phyloP scores from a whole-genome alignment of 1,284 basidiomycete species.

The Leccinum ponderosum region DNA sequence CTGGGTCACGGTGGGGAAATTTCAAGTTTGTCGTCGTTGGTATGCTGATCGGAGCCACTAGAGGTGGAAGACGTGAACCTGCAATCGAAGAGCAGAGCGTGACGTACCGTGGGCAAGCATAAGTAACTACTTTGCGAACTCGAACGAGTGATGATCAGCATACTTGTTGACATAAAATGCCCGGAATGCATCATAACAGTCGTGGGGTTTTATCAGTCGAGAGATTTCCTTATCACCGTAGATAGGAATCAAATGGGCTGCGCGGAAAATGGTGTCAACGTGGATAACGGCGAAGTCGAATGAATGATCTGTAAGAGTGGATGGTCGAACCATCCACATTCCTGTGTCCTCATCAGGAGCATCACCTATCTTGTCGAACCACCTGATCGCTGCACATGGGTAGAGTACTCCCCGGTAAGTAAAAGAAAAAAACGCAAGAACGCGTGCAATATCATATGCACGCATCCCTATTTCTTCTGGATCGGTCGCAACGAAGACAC shows the following conservation, averaged over 20 bases:
- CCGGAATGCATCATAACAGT: not conserved
- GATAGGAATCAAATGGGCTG: not conserved
- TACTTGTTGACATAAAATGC: not conserved
- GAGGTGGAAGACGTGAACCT: slow-evolving; percentile 6
- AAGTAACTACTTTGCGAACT: not conserved
- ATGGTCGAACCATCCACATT: not conserved
- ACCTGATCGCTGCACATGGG: not conserved
- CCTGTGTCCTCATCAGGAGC: not conserved
- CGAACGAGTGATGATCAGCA: not conserved
- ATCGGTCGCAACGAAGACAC: not conserved
- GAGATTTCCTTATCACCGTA: not conserved
- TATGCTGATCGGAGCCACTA: slow-evolving; percentile 21
- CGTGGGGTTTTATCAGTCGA: not conserved
- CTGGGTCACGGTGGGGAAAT: slow-evolving; percentile 15
- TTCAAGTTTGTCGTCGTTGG: slow-evolving; percentile 21
- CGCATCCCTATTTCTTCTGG: not conserved
- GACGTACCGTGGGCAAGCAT: not conserved
- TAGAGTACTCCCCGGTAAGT: not conserved
- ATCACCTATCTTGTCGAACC: not conserved
- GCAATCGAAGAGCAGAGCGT: too few species aligned
- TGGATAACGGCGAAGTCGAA: not conserved
- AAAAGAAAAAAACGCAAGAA: not conserved
- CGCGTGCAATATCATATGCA: not conserved
- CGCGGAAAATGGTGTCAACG: not conserved
- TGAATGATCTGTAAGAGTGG: not conserved